A percentile compares a stretch with the other conserved stretches of the same genome.
Evolutionary conservation across 164 flowering plant species (phyloP).

Genomic region (Tetracentron sinense): DNA sequence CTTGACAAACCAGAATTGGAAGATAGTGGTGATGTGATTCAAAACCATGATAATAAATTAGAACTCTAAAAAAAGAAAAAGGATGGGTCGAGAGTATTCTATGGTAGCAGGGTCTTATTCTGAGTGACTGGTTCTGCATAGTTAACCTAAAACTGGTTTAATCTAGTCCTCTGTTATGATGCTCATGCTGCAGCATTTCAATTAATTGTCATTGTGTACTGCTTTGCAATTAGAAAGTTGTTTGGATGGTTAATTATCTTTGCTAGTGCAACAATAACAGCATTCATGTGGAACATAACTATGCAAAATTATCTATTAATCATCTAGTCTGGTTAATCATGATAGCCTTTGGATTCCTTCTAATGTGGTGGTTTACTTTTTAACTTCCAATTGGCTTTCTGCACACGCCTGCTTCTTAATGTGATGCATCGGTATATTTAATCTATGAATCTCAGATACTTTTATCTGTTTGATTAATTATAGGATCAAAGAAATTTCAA

Average conservation of each 20-base stretch:
- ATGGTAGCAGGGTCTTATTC: conserved; percentile 87
- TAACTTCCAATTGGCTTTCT: too few species aligned
- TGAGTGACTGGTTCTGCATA: conserved; percentile 12
- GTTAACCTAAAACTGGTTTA: not conserved
- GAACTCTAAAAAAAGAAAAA: conserved; percentile 53
- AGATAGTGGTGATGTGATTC: conserved; percentile 34
- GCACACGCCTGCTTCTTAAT: too few species aligned
- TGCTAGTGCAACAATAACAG: not conserved
- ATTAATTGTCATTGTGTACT: not conserved
- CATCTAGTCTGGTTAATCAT: too few species aligned
- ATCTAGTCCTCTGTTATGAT: not conserved
- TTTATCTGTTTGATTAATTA: too few species aligned
- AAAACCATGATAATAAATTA: conserved; percentile 24
- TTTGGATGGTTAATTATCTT: not conserved
- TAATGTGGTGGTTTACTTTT: too few species aligned
- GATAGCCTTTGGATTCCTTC: too few species aligned
- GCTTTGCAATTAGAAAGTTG: not conserved
- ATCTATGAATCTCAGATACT: too few species aligned
- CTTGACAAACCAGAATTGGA: conserved; percentile 39
- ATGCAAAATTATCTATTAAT: too few species aligned
- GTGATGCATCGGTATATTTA: too few species aligned
- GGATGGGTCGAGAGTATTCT: conserved; percentile 75
- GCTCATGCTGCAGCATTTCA: not conserved
- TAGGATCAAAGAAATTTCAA: too few species aligned
- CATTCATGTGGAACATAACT: too few species aligned